These are phyloP conservation scores for Claviceps spartinae DNA, from an alignment of 2,329 filamentous ascomycete genomes.

Conservation along the genomic window DNA sequence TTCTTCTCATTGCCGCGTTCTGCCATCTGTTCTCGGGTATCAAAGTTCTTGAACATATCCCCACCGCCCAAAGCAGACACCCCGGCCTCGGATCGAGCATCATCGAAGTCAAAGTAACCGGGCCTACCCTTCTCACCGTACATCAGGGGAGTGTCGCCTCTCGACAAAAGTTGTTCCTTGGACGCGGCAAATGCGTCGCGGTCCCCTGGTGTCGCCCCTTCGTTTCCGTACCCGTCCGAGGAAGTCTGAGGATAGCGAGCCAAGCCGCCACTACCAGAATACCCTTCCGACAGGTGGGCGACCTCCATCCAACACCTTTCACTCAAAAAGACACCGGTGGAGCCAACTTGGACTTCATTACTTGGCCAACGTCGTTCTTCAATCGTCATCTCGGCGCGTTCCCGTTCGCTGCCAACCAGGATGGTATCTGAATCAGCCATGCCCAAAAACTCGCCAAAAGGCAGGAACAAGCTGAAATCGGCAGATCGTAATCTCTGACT, in stretches of 20 bases:
- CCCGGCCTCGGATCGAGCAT: constrained; percentile 81
- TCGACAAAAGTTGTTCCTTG: constrained; percentile 44
- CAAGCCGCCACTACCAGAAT: constrained; percentile 28
- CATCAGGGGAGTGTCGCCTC: constrained; percentile 42
- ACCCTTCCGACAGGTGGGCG: constrained; percentile 54
- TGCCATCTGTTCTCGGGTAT: constrained; percentile 86
- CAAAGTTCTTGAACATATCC: constrained; percentile 96
- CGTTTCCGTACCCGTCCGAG: constrained; percentile 51
- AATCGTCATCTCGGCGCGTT: constrained; percentile 82
- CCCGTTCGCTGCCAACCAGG: constrained; percentile 80
- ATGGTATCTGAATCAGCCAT: constrained; percentile 72
- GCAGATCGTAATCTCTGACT: constrained; percentile 84
- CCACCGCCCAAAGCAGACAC: constrained; percentile 81
- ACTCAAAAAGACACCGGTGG: constrained; percentile 88
- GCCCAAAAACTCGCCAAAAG: constrained; percentile 89
- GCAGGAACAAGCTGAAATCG: constrained; percentile 90
- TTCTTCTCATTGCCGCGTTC: constrained; percentile 89
- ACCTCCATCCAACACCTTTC: constrained; percentile 93
- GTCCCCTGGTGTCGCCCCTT: constrained; percentile 44
- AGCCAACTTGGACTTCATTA: constrained; percentile 82
- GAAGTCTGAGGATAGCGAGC: constrained; percentile 28
- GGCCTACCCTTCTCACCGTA: constrained; percentile 63
- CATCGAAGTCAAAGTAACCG: constrained; percentile 73
- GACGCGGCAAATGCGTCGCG: constrained; percentile 49
- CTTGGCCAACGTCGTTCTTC: constrained; percentile 85